Percentiles rank a stretch among this genome's conserved stretches.
phyloP scores from a whole-genome alignment of 495 filamentous ascomycete genomes.

The Hypoxylon subgilvum region DNA sequence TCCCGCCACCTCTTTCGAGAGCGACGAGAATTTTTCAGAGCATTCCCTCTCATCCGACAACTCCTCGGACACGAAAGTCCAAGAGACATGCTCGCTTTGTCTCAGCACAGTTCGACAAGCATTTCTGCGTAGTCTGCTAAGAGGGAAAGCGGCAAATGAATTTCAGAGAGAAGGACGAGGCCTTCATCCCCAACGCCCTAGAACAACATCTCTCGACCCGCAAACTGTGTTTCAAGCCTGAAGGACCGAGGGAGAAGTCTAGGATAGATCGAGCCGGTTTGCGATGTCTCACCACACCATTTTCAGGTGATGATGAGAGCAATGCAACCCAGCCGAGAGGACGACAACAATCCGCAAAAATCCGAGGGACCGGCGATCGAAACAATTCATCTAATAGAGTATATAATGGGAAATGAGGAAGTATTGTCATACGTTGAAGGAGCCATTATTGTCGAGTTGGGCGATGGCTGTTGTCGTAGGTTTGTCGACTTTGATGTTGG shows the following conservation, averaged over 20 bases:
- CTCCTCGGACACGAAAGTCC: conserved; percentile 68
- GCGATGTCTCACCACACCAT: conserved; percentile 47
- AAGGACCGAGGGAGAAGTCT: conserved; percentile 59
- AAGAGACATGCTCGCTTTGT: conserved; percentile 59
- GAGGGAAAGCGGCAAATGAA: conserved; percentile 67
- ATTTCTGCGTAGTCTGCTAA: conserved; percentile 21
- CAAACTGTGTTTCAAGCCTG: conserved; percentile 56
- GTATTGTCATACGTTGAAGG: conserved; percentile 68
- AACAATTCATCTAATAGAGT: conserved; percentile 53
- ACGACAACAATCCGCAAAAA: conserved; percentile 71
- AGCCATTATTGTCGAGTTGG: conserved; percentile 60
- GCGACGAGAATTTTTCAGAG: conserved; percentile 5
- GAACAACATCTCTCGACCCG: conserved; percentile 57
- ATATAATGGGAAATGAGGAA: conserved; percentile 46
- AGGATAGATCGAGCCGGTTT: conserved; percentile 83
- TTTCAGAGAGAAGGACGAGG: conserved; percentile 78
- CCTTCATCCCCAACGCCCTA: conserved; percentile 84
- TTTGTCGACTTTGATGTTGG: conserved; percentile 41
- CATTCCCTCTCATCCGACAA: conserved; percentile 75
- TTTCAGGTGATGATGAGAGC: conserved; percentile 35
- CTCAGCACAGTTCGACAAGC: conserved; percentile 20
- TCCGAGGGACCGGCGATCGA: conserved; percentile 60
- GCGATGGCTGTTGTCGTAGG: conserved; percentile 38
- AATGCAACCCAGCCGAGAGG: conserved; percentile 75
- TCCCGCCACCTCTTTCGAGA: conserved; percentile 7